Evolutionary conservation across 2,329 filamentous ascomycete species (phyloP).

Genomic region (Elsinoe australis): DNA sequence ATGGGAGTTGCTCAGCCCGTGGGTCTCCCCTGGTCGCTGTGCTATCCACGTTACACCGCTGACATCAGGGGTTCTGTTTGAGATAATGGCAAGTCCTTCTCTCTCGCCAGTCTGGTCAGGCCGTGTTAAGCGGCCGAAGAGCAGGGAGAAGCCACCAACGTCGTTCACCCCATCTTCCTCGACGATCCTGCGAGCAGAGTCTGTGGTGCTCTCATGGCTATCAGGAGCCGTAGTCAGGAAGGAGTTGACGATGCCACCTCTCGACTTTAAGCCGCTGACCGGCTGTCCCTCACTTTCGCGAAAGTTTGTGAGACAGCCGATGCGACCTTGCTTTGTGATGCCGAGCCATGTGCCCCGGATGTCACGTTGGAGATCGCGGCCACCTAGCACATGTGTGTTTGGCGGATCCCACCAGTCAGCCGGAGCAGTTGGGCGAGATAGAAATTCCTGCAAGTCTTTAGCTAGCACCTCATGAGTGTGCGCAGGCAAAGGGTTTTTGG

Average conservation of each 20-base stretch:
- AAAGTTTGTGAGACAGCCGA: constrained; percentile 59
- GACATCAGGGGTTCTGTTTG: constrained; percentile 51
- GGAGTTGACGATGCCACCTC: constrained; percentile 54
- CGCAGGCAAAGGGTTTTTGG: not conserved
- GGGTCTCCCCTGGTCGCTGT: constrained; percentile 42
- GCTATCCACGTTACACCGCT: constrained; percentile 47
- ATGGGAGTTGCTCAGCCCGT: constrained; percentile 54
- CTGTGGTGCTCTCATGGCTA: constrained; percentile 37
- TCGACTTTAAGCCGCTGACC: constrained; percentile 42
- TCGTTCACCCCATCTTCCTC: constrained; percentile 47
- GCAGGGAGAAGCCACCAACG: constrained; percentile 56
- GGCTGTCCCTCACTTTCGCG: constrained; percentile 41
- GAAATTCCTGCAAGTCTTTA: constrained; percentile 45
- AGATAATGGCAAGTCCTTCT: constrained; percentile 49
- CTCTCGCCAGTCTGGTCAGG: constrained; percentile 32
- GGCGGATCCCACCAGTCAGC: constrained; percentile 54
- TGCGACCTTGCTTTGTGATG: constrained; percentile 51
- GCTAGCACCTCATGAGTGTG: not conserved
- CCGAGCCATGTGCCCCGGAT: constrained; percentile 59
- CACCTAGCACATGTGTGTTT: constrained; percentile 50
- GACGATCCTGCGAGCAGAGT: constrained; percentile 49
- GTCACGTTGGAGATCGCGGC: constrained; percentile 53
- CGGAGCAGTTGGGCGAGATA: constrained; percentile 52
- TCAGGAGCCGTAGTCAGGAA: constrained; percentile 45
- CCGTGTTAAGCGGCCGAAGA: constrained; percentile 46